These are phyloP conservation scores for Phialocephala sp. DNA, from an alignment of 2,329 filamentous ascomycete species.

Conservation along the genomic window DNA sequence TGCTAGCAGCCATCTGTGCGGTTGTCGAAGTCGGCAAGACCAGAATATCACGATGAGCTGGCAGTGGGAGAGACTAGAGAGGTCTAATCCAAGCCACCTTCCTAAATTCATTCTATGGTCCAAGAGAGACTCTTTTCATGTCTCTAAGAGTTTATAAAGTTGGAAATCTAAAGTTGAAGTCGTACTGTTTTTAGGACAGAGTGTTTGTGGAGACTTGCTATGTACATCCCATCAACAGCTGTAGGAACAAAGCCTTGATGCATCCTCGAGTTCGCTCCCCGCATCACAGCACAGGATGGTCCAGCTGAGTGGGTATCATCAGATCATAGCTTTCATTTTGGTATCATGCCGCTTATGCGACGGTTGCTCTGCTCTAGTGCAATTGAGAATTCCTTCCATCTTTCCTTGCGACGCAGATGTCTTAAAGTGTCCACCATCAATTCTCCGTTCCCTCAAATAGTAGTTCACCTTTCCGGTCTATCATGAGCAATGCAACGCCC, in stretches of 20 bases:
- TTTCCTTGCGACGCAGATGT: background rate
- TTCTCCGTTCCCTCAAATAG: background rate
- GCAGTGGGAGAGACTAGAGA: background rate
- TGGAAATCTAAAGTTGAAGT: background rate
- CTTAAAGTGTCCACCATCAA: background rate
- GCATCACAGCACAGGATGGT: background rate
- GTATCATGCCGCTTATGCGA: conserved; percentile 2
- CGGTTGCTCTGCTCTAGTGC: conserved; percentile 14
- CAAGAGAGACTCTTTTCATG: background rate
- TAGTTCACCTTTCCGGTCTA: conserved; percentile 8
- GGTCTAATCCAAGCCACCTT: background rate
- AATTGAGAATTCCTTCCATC: background rate
- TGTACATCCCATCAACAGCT: background rate
- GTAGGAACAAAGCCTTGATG: background rate
- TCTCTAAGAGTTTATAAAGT: background rate
- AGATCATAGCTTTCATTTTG: conserved; percentile 6
- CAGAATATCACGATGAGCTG: conserved; percentile 1
- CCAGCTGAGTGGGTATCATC: background rate
- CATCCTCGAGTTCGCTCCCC: background rate
- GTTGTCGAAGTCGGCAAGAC: background rate
- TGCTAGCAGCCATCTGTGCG: conserved; percentile 2
- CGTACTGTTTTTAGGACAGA: background rate
- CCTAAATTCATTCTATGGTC: background rate
- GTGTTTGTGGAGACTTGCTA: background rate
- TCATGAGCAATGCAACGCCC: conserved; percentile 20